Conservation (phyloP, 1,284 basidiomycete genomes). For the Leccinum huronense region DNA sequence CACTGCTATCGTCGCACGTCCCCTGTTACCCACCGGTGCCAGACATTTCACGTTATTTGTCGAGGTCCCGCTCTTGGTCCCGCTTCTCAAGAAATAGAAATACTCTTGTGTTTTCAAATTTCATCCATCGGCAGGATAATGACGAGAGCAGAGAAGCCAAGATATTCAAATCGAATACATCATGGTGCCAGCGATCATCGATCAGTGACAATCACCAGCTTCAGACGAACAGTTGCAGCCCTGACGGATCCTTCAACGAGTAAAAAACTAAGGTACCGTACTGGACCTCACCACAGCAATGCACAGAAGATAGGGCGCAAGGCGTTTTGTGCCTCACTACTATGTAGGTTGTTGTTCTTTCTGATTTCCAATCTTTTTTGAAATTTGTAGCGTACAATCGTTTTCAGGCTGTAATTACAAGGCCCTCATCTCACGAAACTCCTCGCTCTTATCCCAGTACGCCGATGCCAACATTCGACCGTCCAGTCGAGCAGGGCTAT, state of each 20-base stretch:
- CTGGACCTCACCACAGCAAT: too few species aligned
- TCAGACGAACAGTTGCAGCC: not conserved
- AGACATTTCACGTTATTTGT: not conserved
- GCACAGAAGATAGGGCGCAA: too few species aligned
- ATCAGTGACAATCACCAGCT: not conserved
- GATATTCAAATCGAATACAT: not conserved
- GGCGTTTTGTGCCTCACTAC: too few species aligned
- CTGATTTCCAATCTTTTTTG: too few species aligned
- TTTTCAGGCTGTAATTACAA: not conserved
- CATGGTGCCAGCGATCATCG: not conserved
- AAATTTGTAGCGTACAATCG: too few species aligned
- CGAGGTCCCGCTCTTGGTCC: not conserved
- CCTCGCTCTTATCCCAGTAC: not conserved
- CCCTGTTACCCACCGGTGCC: not conserved
- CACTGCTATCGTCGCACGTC: not conserved
- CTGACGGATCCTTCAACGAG: too few species aligned
- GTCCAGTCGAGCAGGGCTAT: too few species aligned
- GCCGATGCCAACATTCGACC: not conserved
- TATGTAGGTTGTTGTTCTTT: too few species aligned
- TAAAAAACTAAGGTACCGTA: too few species aligned
- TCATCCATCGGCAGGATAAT: not conserved
- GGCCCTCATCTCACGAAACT: not conserved
- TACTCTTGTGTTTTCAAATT: not conserved
- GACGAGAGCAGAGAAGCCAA: not conserved
- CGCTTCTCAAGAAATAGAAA: not conserved